phyloP scores from a whole-genome alignment of 345 rosid genomes.

The Eucalyptus erythrocorys region DNA sequence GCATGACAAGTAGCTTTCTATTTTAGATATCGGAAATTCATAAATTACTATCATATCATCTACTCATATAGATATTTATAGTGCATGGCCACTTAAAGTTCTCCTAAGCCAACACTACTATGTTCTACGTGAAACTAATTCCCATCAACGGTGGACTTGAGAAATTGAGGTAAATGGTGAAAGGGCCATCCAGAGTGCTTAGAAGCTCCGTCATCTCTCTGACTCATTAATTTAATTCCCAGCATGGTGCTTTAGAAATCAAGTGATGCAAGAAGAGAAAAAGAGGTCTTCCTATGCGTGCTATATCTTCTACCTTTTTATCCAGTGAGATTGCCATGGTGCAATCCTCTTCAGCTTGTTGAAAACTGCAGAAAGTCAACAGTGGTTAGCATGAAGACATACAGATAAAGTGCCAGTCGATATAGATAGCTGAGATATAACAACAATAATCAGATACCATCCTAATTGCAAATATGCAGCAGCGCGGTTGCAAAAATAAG shows the following conservation, averaged over 20 bases:
- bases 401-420: not conserved
- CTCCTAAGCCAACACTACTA: not conserved
- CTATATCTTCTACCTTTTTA: constrained; percentile 43
- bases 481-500: constrained; percentile 74
- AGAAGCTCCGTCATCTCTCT: not conserved
- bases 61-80: not conserved
- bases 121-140: not conserved
- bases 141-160: not conserved
- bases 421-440: not conserved
- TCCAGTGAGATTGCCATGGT: constrained; percentile 63
- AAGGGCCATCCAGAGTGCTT: not conserved
- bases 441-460: constrained; percentile 26
- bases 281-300: not conserved
- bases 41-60: not conserved
- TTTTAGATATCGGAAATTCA: not conserved
- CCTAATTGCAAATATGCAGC: constrained; percentile 80
- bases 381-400: not conserved
- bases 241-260: not conserved
- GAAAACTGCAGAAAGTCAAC: constrained; percentile 40
- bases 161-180: not conserved
- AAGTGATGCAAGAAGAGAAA: not conserved
- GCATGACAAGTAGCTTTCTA: not conserved
- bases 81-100: not conserved
- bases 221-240: not conserved
- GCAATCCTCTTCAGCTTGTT: constrained; percentile 90